Evolutionary conservation across 371 early-diverging fungal species (phyloP).

Genomic region (Apophysomyces variabilis): DNA sequence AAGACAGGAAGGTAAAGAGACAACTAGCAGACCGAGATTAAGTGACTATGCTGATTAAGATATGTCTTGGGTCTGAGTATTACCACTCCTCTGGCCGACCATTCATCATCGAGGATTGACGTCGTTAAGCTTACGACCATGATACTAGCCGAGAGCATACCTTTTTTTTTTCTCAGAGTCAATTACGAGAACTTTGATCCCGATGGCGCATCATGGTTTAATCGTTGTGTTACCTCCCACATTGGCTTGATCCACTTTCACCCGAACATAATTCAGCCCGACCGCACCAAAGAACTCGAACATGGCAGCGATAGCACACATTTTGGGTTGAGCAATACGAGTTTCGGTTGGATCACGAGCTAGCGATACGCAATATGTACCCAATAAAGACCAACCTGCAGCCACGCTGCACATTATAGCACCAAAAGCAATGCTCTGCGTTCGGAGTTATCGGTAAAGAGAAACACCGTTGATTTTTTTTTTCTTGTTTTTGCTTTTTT

Average conservation of each 20-base stretch:
- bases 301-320: conserved; percentile 29
- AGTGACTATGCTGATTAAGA: background rate
- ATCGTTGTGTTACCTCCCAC: conserved; percentile 37
- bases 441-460: conserved; percentile 8
- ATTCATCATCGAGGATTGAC: conserved; percentile 33
- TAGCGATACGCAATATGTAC: conserved; percentile 37
- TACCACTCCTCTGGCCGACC: conserved; percentile 35
- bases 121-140: conserved; percentile 43
- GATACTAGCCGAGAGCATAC: conserved; percentile 50
- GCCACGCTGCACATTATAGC: conserved; percentile 45
- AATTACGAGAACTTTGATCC: background rate
- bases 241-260: conserved; percentile 49
- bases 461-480: background rate
- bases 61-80: conserved; percentile 15
- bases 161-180: conserved; percentile 11
- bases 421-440: conserved; percentile 39
- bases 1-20: conserved; percentile 31
- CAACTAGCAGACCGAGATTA: conserved; percentile 10
- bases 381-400: conserved; percentile 44
- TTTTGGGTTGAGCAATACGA: conserved; percentile 33
- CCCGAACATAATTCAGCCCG: conserved; percentile 40
- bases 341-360: conserved; percentile 31
- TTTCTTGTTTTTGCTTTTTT: background rate
- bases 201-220: conserved; percentile 2
- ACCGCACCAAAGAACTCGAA: conserved; percentile 46